phyloP scores from a whole-genome alignment of 179 eudicot species.

The Spinacia oleracea region DNA sequence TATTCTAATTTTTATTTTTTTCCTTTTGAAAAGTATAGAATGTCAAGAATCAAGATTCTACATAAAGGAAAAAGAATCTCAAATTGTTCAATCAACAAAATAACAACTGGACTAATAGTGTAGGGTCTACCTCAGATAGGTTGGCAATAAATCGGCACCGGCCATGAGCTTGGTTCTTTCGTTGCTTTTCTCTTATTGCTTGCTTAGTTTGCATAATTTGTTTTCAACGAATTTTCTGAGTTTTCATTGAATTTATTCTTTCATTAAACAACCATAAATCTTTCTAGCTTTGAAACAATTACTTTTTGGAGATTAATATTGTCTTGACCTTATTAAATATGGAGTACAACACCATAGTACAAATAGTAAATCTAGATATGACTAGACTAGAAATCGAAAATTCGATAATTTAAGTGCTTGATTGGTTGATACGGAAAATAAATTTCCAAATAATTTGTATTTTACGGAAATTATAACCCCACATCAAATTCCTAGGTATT shows the following conservation, averaged over 20 bases:
- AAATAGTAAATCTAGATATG: too few relatives aligned
- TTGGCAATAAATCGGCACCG: slow-evolving; percentile 7
- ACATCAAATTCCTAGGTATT: too few relatives aligned
- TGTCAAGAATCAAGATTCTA: background rate
- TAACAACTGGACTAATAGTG: background rate
- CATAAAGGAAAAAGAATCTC: background rate
- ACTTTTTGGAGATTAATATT: too few relatives aligned
- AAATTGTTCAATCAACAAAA: background rate
- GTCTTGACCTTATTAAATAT: too few relatives aligned
- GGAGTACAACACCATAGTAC: too few relatives aligned
- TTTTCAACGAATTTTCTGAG: background rate
- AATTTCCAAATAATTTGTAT: too few relatives aligned
- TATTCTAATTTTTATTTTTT: too few relatives aligned
- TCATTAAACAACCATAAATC: background rate
- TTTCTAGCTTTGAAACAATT: too few relatives aligned
- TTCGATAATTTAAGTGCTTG: too few relatives aligned
- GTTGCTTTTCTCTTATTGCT: background rate
- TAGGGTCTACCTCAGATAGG: background rate
- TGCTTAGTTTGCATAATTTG: background rate
- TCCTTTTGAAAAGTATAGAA: background rate
- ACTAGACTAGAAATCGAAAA: too few relatives aligned
- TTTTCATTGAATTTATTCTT: background rate
- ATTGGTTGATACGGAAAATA: too few relatives aligned
- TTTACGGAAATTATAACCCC: too few relatives aligned
- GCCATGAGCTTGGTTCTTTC: background rate